Base-by-base conservation (phyloP, 257 asterid species). In the Paraleonurus japonicus region DNA sequence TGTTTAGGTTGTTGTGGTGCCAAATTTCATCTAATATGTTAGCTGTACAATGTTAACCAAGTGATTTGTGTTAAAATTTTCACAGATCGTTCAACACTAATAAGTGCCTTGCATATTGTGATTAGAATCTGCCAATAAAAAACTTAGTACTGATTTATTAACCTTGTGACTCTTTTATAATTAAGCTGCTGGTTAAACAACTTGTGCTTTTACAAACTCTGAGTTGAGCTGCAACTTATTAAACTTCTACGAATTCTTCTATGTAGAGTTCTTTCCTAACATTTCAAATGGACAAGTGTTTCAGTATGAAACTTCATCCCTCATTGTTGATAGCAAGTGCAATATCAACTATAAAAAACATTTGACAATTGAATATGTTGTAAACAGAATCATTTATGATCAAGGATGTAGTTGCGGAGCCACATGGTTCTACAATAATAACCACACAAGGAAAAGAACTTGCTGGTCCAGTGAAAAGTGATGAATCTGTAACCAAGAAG, bases 221-320 rank as follows among this genome's bases (percentile, higher is more conserved):
- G n/a, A 20, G 9, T 47, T 10, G 22, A 43, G 22, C 67, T 22
- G 61, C 53, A 58, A 45, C 65, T 74, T 69, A 65, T 73, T 67
- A 64, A 41, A 48, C 74, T 51, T 61, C 43, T 35, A 26, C 62
- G 39, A 59, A 41, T 23, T 75, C 70, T 68, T 55, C 63, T 53
- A n/a, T 78, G 75, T 82, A 89, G 94, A 89, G 68, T 48, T 72
- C 48, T 71, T 77, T 58, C 89, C 96, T 48, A 61, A 61, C 60
- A 75, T 80, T 71, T 65, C 92, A 26, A 82, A 71, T 57, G 97
- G 90, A 71, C 91, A 91, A 85, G 84, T 86, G 72, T 79, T 87
- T 77, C 92, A 89, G 67, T 87, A 83, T 41, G 97, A 89, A 62
- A 74, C 88, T 66, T 86, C 90, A 35, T 86, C 95, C 23, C 59